Conservation (phyloP, 2,329 filamentous ascomycete species). For the Davidsoniella australis region DNA sequence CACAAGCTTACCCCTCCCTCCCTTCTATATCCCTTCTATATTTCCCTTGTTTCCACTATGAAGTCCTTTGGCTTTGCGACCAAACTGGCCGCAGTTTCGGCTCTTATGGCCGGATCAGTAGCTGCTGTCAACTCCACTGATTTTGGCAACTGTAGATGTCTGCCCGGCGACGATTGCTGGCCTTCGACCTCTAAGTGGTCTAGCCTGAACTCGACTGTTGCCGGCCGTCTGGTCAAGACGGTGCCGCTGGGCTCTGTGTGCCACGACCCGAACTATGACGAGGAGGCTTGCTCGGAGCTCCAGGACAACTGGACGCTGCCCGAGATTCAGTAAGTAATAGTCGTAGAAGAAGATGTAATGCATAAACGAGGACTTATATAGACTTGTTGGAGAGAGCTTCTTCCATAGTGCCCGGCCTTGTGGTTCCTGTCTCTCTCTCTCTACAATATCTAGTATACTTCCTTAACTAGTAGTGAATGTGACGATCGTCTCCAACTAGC, state of each 20-base stretch:
- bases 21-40: too few species aligned
- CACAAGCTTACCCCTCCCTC: not conserved
- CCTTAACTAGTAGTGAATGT: not conserved
- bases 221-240: slow-evolving; percentile 33
- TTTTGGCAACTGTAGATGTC: slow-evolving; percentile 23
- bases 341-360: not conserved
- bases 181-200: slow-evolving; percentile 30
- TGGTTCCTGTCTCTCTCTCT: too few species aligned
- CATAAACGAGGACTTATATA: too few species aligned
- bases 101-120: too few species aligned
- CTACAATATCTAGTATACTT: too few species aligned
- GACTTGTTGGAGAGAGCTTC: too few species aligned
- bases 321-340: slow-evolving; percentile 20
- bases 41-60: not conserved
- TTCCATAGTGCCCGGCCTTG: too few species aligned
- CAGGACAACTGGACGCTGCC: slow-evolving; percentile 20
- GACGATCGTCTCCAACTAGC: not conserved
- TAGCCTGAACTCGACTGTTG: slow-evolving; percentile 32
- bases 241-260: slow-evolving; percentile 35
- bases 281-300: slow-evolving; percentile 24
- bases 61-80: not conserved
- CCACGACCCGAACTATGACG: slow-evolving; percentile 30
- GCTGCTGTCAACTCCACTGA: not conserved
- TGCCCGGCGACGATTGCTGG: slow-evolving; percentile 38
- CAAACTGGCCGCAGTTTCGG: not conserved